Evolutionary conservation across 139 green algal genomes (phyloP).

Genomic region (Chlamydomonas incerta): DNA sequence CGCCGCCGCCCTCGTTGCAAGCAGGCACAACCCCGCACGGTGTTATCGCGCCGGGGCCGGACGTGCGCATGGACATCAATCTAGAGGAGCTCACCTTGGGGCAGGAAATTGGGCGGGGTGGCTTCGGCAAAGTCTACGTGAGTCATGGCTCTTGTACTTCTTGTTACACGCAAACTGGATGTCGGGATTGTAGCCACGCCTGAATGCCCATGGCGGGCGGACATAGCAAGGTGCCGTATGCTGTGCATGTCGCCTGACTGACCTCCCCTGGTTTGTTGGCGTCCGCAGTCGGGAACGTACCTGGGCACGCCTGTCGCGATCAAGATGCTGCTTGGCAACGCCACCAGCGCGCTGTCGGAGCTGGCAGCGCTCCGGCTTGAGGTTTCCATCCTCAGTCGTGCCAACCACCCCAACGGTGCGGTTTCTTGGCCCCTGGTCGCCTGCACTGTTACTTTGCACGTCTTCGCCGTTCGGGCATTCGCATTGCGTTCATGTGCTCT

Average conservation of each 20-base stretch:
- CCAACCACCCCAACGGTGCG: not conserved
- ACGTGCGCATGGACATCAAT: not conserved
- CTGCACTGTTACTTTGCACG: no score
- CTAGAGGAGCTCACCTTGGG: not conserved
- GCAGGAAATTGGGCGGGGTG: not conserved
- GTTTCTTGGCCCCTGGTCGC: no score
- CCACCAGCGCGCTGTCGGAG: not conserved
- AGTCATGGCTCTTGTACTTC: not conserved
- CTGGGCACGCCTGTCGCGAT: not conserved
- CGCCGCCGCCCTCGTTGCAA: not conserved
- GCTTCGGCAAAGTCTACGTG: constrained; percentile 15
- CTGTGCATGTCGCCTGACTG: no score
- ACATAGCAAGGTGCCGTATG: no score
- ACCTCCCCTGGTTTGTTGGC: no score
- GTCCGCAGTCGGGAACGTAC: not conserved
- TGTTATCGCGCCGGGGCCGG: not conserved
- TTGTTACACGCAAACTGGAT: no score
- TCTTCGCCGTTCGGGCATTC: no score
- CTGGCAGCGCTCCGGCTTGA: constrained; percentile 5
- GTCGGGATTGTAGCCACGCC: no score
- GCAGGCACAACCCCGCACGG: no score
- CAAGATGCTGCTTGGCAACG: constrained; percentile 12
- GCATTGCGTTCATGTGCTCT: no score
- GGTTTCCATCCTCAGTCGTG: constrained; percentile 22
- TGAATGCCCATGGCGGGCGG: no score